A percentile compares a stretch with the other conserved stretches of the same genome.
phyloP scores from a whole-genome alignment of 2,329 filamentous ascomycete genomes.

The Pseudocercospora crystallina region DNA sequence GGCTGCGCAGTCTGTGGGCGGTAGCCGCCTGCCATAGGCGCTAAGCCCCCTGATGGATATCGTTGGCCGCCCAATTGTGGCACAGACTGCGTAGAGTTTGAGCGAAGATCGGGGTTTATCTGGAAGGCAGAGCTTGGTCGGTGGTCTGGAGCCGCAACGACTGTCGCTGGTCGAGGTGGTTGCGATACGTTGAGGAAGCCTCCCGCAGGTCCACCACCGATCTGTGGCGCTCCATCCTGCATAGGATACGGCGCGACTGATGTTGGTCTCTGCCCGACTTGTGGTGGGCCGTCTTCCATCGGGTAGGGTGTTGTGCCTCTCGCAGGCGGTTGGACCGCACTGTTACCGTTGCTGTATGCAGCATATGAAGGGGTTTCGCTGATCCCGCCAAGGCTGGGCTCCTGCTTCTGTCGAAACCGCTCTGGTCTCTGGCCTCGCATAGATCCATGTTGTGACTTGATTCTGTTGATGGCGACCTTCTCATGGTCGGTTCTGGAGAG shows the following conservation, averaged over 20 bases:
- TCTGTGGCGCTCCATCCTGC: slow-evolving; percentile 53
- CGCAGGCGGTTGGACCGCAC: slow-evolving; percentile 17
- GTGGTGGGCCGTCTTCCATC: slow-evolving; percentile 37
- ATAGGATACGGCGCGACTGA: slow-evolving; percentile 69
- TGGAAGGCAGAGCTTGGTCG: slow-evolving; percentile 53
- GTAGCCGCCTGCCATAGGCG: slow-evolving; percentile 6
- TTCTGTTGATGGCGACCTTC: slow-evolving; percentile 81
- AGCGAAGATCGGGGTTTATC: slow-evolving; percentile 46
- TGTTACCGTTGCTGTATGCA: slow-evolving; percentile 16
- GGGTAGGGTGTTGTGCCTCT: slow-evolving; percentile 34
- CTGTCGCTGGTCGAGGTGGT: slow-evolving; percentile 36
- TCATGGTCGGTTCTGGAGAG: slow-evolving; percentile 91
- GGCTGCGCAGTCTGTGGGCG: slow-evolving; percentile 21
- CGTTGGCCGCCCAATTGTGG: slow-evolving; percentile 7
- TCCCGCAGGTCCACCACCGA: slow-evolving; percentile 26
- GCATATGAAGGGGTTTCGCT: slow-evolving; percentile 13
- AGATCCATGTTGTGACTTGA: slow-evolving; percentile 62
- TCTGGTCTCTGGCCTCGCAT: slow-evolving; percentile 50
- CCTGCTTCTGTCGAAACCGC: slow-evolving; percentile 39
- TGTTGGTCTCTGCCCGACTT: slow-evolving; percentile 41
- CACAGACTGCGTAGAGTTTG: slow-evolving; percentile 20
- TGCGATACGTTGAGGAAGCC: slow-evolving; percentile 40
- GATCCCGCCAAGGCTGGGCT: slow-evolving; percentile 28
- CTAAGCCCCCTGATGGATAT: slow-evolving; percentile 17
- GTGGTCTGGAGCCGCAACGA: slow-evolving; percentile 51